These are phyloP conservation scores for Funneliformis caledonium DNA, from an alignment of 371 early-diverging fungal genomes.

Conservation along the genomic window DNA sequence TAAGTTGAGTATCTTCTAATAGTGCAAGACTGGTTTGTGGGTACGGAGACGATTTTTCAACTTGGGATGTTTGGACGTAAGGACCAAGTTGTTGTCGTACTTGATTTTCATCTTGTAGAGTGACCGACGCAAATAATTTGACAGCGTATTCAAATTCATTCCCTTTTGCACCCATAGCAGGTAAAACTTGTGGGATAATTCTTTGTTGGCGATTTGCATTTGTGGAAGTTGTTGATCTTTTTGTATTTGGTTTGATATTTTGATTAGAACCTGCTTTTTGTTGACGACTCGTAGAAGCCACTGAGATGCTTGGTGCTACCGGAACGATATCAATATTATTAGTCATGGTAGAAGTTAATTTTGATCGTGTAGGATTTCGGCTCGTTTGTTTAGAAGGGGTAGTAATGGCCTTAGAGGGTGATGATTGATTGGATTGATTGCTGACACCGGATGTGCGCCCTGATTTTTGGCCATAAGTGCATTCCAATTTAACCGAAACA, in stretches of 20 bases:
- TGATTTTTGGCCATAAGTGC: slow-evolving; percentile 33
- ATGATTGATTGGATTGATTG: neutral
- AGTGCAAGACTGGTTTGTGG: no score
- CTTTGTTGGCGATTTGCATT: neutral
- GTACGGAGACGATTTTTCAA: neutral
- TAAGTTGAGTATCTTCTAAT: neutral
- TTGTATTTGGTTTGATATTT: neutral
- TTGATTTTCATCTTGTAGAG: slow-evolving; percentile 9
- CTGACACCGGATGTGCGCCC: neutral
- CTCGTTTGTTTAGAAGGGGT: neutral
- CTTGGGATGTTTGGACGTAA: slow-evolving; percentile 2
- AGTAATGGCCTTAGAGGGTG: neutral
- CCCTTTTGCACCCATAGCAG: neutral
- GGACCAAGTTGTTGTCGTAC: slow-evolving; percentile 15
- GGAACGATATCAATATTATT: neutral
- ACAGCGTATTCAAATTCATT: slow-evolving; percentile 20
- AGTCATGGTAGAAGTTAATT: neutral
- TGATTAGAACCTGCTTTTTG: neutral
- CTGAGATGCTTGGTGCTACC: neutral
- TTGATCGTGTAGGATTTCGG: neutral
- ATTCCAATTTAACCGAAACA: slow-evolving; percentile 31
- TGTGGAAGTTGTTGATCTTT: neutral
- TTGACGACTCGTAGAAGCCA: slow-evolving; percentile 1
- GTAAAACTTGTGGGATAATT: slow-evolving; percentile 10
- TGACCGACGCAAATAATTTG: slow-evolving; percentile 13